Evolutionary conservation across 805 yeast species (phyloP).

Genomic region (Allodekkera sacchari): DNA sequence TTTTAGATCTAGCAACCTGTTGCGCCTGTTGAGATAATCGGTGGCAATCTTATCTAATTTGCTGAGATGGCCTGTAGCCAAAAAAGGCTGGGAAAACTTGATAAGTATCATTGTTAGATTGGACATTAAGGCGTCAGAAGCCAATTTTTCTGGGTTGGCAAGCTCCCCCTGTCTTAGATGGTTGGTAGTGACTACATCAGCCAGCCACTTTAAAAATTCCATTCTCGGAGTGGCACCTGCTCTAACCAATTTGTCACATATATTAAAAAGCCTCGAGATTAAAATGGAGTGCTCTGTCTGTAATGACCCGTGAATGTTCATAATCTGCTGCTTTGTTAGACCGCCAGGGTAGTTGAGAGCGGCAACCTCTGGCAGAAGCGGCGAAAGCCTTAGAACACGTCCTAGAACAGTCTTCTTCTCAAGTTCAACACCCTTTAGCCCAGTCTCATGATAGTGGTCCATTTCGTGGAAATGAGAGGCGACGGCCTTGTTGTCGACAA

Average conservation of each 20-base stretch:
- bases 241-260: slow-evolving; percentile 68
- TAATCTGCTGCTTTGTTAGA: slow-evolving; percentile 33
- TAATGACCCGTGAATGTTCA: slow-evolving; percentile 46
- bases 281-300: slow-evolving; percentile 56
- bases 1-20: slow-evolving; percentile 48
- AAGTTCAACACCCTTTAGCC: slow-evolving; percentile 38
- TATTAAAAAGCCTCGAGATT: slow-evolving; percentile 55
- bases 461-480: slow-evolving; percentile 52
- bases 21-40: slow-evolving; percentile 50
- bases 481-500: slow-evolving; percentile 52
- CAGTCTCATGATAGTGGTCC: slow-evolving; percentile 43
- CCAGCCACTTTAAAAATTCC: slow-evolving; percentile 59
- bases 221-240: slow-evolving; percentile 60
- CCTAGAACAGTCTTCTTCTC: slow-evolving; percentile 68
- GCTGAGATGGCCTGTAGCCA: slow-evolving; percentile 42
- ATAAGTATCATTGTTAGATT: slow-evolving; percentile 63
- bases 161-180: slow-evolving; percentile 85
- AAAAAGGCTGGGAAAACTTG: slow-evolving; percentile 75
- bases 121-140: slow-evolving; percentile 76
- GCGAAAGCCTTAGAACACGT: slow-evolving; percentile 67
- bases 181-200: slow-evolving; percentile 66
- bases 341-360: slow-evolving; percentile 34
- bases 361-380: slow-evolving; percentile 48
- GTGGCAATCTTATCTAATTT: slow-evolving; percentile 74
- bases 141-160: slow-evolving; percentile 54